These are phyloP conservation scores for Cicer chorassanicum DNA, from an alignment of 306 rosid genomes.

Conservation along the genomic window DNA sequence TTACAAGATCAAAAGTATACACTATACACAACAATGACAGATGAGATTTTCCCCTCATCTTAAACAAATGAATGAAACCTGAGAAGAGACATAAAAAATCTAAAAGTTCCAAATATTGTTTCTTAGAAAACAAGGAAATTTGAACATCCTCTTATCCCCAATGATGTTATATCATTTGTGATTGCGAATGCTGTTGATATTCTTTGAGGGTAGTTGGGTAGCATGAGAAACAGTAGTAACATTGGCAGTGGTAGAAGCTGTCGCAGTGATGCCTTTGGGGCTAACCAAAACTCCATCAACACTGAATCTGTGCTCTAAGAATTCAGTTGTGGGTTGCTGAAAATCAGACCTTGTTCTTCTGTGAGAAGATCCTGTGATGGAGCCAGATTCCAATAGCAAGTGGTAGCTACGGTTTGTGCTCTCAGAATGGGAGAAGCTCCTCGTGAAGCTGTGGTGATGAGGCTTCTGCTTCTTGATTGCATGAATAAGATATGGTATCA, in stretches of 20 bases:
- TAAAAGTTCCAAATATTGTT: not conserved
- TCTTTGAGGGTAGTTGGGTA: slow-evolving; percentile 18
- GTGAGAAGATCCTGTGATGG: slow-evolving; percentile 67
- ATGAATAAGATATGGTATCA: slow-evolving; percentile 78
- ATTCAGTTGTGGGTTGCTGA: slow-evolving; percentile 52
- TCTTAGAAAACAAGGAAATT: not conserved
- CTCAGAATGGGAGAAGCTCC: slow-evolving; percentile 61
- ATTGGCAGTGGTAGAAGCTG: not conserved
- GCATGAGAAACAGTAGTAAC: slow-evolving; percentile 33
- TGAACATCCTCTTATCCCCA: not conserved
- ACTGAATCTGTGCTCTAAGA: slow-evolving; percentile 47
- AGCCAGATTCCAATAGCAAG: slow-evolving; percentile 50
- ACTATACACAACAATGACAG: slow-evolving; percentile 43
- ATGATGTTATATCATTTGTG: slow-evolving; percentile 37
- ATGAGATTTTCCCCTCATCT: slow-evolving; percentile 28
- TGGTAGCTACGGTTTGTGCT: slow-evolving; percentile 77
- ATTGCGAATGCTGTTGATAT: slow-evolving; percentile 38
- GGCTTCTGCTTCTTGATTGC: slow-evolving; percentile 72
- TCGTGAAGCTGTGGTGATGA: slow-evolving; percentile 38
- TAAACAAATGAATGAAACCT: slow-evolving; percentile 43
- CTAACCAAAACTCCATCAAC: slow-evolving; percentile 37
- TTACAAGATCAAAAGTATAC: slow-evolving; percentile 37
- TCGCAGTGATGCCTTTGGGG: slow-evolving; percentile 27
- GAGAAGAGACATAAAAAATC: slow-evolving; percentile 28
- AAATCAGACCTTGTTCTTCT: slow-evolving; percentile 71